Percentiles rank a stretch among this genome's conserved stretches.
Conservation (phyloP, 768 basidiomycete species). For the Russula sp. region DNA sequence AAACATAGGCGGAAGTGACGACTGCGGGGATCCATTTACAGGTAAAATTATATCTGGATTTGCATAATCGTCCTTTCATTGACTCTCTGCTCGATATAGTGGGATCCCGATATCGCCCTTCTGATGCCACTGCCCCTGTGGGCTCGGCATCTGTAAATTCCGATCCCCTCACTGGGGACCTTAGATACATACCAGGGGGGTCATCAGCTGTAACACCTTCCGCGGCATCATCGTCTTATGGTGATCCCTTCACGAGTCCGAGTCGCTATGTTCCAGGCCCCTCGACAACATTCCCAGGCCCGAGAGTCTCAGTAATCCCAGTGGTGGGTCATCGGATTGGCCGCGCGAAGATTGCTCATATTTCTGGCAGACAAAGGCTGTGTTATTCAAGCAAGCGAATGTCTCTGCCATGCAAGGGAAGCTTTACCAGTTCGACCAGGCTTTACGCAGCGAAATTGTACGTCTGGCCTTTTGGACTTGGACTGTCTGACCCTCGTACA, state of each 20-base stretch:
- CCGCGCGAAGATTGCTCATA: neutral
- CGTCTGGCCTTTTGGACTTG: constrained; percentile 24
- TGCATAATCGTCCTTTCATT: neutral
- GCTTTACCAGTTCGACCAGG: constrained; percentile 66
- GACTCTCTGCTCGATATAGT: constrained; percentile 21
- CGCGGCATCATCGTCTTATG: constrained; percentile 25
- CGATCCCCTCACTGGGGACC: constrained; percentile 71
- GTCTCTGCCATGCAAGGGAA: constrained; percentile 75
- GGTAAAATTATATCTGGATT: constrained; percentile 36
- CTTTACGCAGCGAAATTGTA: constrained; percentile 61
- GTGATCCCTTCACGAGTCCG: constrained; percentile 22
- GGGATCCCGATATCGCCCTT: constrained; percentile 30
- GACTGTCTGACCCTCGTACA: constrained; percentile 25
- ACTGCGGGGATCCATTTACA: constrained; percentile 85
- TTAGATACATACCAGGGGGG: constrained; percentile 45
- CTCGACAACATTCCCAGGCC: neutral
- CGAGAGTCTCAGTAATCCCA: constrained; percentile 12
- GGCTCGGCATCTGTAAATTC: constrained; percentile 34
- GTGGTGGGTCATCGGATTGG: constrained; percentile 12
- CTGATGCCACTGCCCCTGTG: constrained; percentile 27
- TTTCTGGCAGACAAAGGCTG: constrained; percentile 43
- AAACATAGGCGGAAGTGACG: constrained; percentile 51
- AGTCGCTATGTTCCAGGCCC: constrained; percentile 17
- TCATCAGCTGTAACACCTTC: constrained; percentile 27
- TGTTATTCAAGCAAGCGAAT: constrained; percentile 82